Base-by-base conservation (phyloP, 2,329 filamentous ascomycete species). In the Trichoderma aggressivum region DNA sequence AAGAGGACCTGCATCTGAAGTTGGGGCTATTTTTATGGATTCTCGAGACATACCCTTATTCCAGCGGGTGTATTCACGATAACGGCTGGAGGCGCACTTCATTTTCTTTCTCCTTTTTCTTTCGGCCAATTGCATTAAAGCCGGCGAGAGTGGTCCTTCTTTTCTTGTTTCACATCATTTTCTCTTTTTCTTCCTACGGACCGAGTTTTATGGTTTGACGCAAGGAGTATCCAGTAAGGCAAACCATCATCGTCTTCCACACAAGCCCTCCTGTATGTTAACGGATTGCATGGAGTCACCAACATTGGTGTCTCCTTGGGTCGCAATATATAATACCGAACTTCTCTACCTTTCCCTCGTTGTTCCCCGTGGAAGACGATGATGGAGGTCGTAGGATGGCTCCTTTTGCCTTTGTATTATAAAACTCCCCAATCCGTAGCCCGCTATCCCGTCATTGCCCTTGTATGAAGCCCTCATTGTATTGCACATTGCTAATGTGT, bases 161-260 rank as follows among this genome's bases (percentile, higher is more conserved):
- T 43, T 71, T 71, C 66, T 28, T 62, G 55, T 71, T 65, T 74
- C 60, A 34, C 60, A 34, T 72, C 67, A 70, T 70, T 73, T 70
- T 70, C 73, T 61, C 56, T 55, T 59, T 16, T 55, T 47, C 16
- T 61, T 43, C 21, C 16, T 50, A 36, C 53, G 58, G 56, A n/a
- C 70, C 12, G 18, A 53, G 30, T 64, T 67, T 64, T 60, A n/a
- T 64, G 59, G 59, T 70, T 70, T 61, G 71, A 71, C 50, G 32
- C 70, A 68, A 71, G 63, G 63, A 73, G 70, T 70, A 67, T 72
- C 81, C 85, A 82, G 82, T 84, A 86, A 88, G 87, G 87, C 88
- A 88, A 87, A 87, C 88, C 86, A 89, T 89, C 88, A 89, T 90
- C 88, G 87, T 90, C 88, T 89, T 90, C 88, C 85, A 86, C 84